These are phyloP conservation scores for Scenedesmus sp. DNA, from an alignment of 163 green algal species.

Conservation along the genomic window DNA sequence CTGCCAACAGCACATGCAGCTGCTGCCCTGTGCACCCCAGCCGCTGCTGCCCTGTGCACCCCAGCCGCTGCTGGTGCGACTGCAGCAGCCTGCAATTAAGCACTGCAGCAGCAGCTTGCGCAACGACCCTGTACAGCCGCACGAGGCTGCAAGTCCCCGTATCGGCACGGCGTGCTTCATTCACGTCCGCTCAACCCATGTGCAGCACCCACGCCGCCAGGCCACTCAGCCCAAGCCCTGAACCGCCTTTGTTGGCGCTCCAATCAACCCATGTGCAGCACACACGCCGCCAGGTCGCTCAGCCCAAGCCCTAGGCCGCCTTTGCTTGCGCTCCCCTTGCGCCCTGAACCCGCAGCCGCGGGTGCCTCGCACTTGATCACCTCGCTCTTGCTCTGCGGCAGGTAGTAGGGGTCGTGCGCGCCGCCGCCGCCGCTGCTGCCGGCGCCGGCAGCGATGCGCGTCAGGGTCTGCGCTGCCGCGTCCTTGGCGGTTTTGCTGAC, in stretches of 20 bases:
- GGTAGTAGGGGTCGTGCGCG: slow-evolving; percentile 19
- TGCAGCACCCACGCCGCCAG: too few species aligned
- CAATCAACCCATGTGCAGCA: not conserved
- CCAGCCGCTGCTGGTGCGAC: too few species aligned
- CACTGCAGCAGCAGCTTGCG: not conserved
- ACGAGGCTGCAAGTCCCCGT: too few species aligned
- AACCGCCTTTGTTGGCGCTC: too few species aligned
- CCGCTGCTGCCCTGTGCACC: too few species aligned
- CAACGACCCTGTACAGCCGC: not conserved
- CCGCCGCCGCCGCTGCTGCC: not conserved
- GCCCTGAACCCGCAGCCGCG: not conserved
- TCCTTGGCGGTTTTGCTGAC: slow-evolving; percentile 63
- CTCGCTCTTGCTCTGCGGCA: not conserved
- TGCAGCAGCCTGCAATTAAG: not conserved
- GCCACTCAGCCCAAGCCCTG: too few species aligned
- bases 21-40: too few species aligned
- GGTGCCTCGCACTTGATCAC: not conserved
- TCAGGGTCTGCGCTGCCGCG: slow-evolving; percentile 20
- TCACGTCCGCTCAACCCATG: not conserved
- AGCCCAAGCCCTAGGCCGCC: not conserved
- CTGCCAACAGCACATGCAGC: too few species aligned
- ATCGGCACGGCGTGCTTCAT: not conserved
- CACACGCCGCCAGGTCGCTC: too few species aligned
- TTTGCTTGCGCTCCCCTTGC: not conserved
- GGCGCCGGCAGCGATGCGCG: slow-evolving; percentile 8